A percentile compares a stretch with the other conserved stretches of the same genome.
These are phyloP conservation scores for Notholithocarpus densiflorus DNA, from an alignment of 306 rosid genomes.

Conservation along the genomic window DNA sequence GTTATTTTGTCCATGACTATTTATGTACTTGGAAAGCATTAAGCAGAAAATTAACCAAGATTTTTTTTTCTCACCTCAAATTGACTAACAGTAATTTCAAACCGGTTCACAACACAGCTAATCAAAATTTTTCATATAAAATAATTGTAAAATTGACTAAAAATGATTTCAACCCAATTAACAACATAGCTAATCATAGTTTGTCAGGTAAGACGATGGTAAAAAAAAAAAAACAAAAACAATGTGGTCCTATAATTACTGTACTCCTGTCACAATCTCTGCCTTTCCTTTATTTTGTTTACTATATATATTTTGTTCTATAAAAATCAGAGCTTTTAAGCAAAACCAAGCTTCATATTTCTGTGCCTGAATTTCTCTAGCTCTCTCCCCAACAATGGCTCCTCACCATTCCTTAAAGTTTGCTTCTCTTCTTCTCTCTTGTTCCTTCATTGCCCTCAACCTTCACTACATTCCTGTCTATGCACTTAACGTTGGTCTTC, in stretches of 20 bases:
- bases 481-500: slow-evolving; percentile 77
- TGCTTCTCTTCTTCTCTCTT: neutral
- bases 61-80: no score
- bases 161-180: no score
- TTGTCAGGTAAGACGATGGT: no score
- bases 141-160: no score
- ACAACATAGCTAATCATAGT: no score
- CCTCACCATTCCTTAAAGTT: slow-evolving; percentile 26
- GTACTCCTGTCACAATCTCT: neutral
- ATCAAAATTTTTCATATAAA: no score
- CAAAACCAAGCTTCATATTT: slow-evolving; percentile 23
- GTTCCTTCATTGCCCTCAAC: slow-evolving; percentile 22
- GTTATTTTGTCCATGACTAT: no score
- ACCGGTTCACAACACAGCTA: no score
- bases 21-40: no score
- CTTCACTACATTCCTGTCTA: slow-evolving; percentile 17
- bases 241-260: no score
- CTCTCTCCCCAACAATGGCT: slow-evolving; percentile 28
- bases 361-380: slow-evolving; percentile 4
- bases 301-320: neutral
- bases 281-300: neutral
- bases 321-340: slow-evolving; percentile 28
- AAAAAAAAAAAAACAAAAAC: neutral
- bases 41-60: no score
- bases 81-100: no score